Evolutionary conservation across 176 grass and related monocot species (phyloP).

Genomic region (Triticum timopheevii): DNA sequence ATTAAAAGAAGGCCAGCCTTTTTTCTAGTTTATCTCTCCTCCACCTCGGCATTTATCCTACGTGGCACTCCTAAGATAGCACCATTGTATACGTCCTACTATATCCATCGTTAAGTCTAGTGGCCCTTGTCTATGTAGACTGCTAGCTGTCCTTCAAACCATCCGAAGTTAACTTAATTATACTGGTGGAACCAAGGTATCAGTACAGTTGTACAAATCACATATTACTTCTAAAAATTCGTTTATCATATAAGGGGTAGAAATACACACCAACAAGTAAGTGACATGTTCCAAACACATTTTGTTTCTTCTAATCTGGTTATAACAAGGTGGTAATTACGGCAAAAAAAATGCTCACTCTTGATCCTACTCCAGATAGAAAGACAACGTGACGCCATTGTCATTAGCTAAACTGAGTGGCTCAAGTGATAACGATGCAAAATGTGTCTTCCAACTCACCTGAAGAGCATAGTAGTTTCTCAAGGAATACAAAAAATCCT

Average conservation of each 20-base stretch:
- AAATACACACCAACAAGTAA: neutral
- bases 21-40: no score
- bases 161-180: neutral
- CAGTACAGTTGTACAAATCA: neutral
- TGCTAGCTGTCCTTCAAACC: neutral
- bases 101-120: neutral
- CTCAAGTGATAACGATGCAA: neutral
- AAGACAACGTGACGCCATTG: neutral
- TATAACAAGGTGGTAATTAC: neutral
- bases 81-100: no score
- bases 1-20: no score
- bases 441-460: constrained; percentile 43
- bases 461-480: constrained; percentile 97
- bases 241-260: neutral
- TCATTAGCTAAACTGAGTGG: constrained; percentile 5
- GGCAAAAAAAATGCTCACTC: neutral
- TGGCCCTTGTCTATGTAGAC: neutral
- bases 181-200: neutral
- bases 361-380: neutral
- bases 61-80: no score
- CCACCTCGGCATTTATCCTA: no score
- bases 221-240: neutral
- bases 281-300: neutral
- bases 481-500: constrained; percentile 83
- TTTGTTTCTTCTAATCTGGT: neutral